phyloP scores from a whole-genome alignment of 2,329 filamentous ascomycete genomes.

The Neurospora sp. region DNA sequence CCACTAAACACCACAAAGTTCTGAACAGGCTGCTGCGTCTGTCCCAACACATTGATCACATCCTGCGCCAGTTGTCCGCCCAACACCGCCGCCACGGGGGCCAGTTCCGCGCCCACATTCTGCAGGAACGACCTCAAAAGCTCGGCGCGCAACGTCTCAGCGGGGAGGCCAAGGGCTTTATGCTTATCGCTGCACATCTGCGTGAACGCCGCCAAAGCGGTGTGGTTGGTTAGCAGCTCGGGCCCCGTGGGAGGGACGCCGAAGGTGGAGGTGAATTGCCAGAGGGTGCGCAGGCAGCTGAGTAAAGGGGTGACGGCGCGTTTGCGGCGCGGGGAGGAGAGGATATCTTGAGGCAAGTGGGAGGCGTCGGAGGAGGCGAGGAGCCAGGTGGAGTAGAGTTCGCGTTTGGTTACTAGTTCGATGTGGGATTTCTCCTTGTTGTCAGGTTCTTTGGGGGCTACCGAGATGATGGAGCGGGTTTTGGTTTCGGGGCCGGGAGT shows the following conservation, averaged over 20 bases:
- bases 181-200: conserved; percentile 69
- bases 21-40: conserved; percentile 88
- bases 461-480: conserved; percentile 65
- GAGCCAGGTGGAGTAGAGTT: conserved; percentile 79
- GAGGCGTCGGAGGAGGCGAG: conserved; percentile 73
- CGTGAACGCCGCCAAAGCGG: conserved; percentile 70
- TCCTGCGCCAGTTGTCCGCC: conserved; percentile 90
- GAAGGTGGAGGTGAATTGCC: conserved; percentile 66
- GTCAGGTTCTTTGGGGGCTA: conserved; percentile 51
- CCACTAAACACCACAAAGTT: conserved; percentile 92
- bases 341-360: conserved; percentile 59
- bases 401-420: conserved; percentile 85
- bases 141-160: conserved; percentile 56
- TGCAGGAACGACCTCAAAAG: conserved; percentile 79
- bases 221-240: conserved; percentile 30
- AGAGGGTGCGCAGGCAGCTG: conserved; percentile 79
- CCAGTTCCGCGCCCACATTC: conserved; percentile 74
- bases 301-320: conserved; percentile 74
- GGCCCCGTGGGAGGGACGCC: conserved; percentile 41
- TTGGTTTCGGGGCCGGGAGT: conserved; percentile 56
- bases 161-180: conserved; percentile 59
- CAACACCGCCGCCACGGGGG: conserved; percentile 78
- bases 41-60: conserved; percentile 89
- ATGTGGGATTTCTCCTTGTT: conserved; percentile 45
- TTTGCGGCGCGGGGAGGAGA: conserved; percentile 57